A percentile compares a stretch with the other conserved stretches of the same genome.
Evolutionary conservation across 1,284 basidiomycete genomes (phyloP).

Genomic region (Ustilago vetiveriae): DNA sequence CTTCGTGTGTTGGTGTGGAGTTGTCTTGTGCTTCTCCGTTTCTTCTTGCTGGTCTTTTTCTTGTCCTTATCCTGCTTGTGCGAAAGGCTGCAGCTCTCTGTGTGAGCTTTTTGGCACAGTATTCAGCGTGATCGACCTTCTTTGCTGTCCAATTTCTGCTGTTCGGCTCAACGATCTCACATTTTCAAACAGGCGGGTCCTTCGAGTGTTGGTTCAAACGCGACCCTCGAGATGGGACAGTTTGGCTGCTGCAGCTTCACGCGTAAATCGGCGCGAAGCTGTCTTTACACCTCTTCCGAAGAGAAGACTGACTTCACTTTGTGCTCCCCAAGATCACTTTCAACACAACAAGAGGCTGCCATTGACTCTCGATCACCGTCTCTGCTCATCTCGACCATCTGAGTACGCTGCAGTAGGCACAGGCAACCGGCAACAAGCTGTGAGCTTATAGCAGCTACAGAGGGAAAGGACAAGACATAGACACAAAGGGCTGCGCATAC

Average conservation of each 20-base stretch:
- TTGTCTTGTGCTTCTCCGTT: no score
- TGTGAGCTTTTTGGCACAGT: no score
- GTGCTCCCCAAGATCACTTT: neutral
- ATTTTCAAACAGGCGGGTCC: neutral
- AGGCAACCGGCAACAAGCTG: no score
- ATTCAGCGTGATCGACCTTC: constrained; percentile 33
- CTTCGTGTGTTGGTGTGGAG: constrained; percentile 49
- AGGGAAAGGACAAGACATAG: neutral
- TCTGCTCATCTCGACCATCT: no score
- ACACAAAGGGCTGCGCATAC: no score
- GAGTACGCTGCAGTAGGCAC: no score
- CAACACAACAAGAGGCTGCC: no score
- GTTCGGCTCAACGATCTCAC: constrained; percentile 13
- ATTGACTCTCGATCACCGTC: no score
- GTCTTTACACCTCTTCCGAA: neutral
- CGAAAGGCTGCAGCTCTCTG: no score
- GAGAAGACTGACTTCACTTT: neutral
- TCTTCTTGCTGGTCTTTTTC: no score
- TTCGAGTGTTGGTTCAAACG: constrained; percentile 28
- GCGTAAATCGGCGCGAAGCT: constrained; percentile 28
- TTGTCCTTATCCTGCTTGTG: constrained; percentile 13
- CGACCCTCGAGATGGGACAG: no score
- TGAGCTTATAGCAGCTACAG: no score
- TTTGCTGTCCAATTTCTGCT: neutral
- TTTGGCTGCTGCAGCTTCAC: neutral